Base-by-base conservation (phyloP, 805 yeast genomes). In the Candida ortonii region DNA sequence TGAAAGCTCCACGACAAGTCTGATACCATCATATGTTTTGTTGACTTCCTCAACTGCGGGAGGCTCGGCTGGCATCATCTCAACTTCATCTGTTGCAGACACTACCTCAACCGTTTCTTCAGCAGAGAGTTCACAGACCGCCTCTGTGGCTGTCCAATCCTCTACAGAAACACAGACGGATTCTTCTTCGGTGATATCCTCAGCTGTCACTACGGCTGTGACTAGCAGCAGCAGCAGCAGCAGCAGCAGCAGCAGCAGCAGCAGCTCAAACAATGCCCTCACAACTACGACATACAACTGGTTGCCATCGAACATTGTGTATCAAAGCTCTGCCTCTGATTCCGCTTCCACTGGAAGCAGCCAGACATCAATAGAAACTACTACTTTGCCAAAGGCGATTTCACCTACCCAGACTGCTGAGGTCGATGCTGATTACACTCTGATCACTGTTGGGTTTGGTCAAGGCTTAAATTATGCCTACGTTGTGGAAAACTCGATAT, bases 401-500 rank as follows among this genome's bases (percentile, higher is more conserved):
- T 74, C 87, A 0, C 94, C 96, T n/a, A 55, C 63, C 9, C 45
- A 45, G 22, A 46, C 55, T 11, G 64, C 63, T 3, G 61, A 65
- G 7, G 70, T 78, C 9, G 56, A 70, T 2, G 62, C 67, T 11
- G 70, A 71, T 19, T 73, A 75, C 52, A 65, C 70, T 32, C 59
- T 78, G 36, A 75, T 88, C 34, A 78, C 83, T 30, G 64, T 88
- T 53, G 95, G 95, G 4, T 90, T 90, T 68, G 78, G 79, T 50
- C 62, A 77, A 38, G 75, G 80, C 3, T 74, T 88, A 61, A 88
- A 87, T 60, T 90, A 89, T 61, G 85, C 86, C 30, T 86, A 84
- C 56, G 85, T 86, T 39, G 94, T 82, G 26, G 62, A 70, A 38
- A 76, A 80, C 56, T 72, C 90, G 1, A 61, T 81, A 32, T 71